Base-by-base conservation (phyloP, 2,329 filamentous ascomycete species). In the Parafenestella ontariensis region DNA sequence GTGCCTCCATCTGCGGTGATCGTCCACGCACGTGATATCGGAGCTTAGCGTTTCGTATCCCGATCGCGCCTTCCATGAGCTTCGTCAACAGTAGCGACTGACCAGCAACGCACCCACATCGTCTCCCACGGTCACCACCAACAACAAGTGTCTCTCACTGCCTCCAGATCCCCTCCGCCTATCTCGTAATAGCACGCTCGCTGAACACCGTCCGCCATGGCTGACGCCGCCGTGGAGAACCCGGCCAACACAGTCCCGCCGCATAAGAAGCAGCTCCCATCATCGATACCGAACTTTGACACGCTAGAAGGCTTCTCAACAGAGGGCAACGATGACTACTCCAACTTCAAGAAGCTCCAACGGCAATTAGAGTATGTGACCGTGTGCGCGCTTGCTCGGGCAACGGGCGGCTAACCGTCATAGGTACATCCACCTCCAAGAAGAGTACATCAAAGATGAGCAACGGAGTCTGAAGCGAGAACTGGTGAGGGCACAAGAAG, bases 401-500 rank as follows among this genome's bases (percentile, higher is more conserved):
- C 39, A 51, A 48, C 45, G 50, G 39, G 48, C 56, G 56, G 66
- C 73, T 76, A 69, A 75, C 64, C 29, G 23, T 34, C 45, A 28
- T 62, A 92, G 89, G 77, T 91, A 96, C 78, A 96, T 98, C 76
- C 92, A 97, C 79, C 85, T 99, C 69, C 95, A 99, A 81, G 95
- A 99, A 80, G 95, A 99, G 77, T 99, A 99, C 79, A 99, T 99
- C 87, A 99, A 99, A 82, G 95, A 99, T 87, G 95, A 99, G 83
- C 95, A 99, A 82, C 89, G 92, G 82, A 97, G 92, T 80, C 80
- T 99, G 77, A 99, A 99, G 84, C 88, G 95, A 68, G 95, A 99
- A 83, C 86, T 99, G 46, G 94, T 99, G 50, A 88, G 95, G 68
- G 95, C 95, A 67, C 95, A 99, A 77, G 95, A 99, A 78, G 95